Evolutionary conservation across 371 early-diverging fungal species (phyloP).

Genomic region (Mucor piriformis): DNA sequence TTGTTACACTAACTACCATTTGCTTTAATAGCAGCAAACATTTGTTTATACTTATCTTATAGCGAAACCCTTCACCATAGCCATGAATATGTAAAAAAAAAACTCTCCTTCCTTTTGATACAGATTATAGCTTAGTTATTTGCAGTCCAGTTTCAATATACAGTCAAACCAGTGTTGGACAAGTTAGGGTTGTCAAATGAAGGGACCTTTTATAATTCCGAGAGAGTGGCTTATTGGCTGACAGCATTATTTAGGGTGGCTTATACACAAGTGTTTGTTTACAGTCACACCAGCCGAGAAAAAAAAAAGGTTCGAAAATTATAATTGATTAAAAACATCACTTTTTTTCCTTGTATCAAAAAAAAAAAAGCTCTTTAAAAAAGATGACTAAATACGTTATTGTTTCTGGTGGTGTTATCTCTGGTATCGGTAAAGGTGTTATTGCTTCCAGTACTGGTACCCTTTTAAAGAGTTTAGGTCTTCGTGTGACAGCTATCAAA

Average conservation of each 20-base stretch:
- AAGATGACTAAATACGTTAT: slow-evolving; percentile 91
- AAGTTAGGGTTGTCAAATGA: too few species aligned
- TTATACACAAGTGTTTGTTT: background rate
- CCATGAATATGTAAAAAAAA: too few species aligned
- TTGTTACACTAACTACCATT: too few species aligned
- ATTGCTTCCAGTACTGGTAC: slow-evolving; percentile 98
- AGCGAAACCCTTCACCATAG: too few species aligned
- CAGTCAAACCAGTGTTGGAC: too few species aligned
- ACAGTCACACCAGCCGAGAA: background rate
- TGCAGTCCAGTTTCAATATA: too few species aligned
- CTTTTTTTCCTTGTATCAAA: background rate
- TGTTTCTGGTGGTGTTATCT: slow-evolving; percentile 98
- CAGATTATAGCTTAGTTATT: too few species aligned
- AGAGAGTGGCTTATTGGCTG: background rate
- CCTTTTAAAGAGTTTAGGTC: slow-evolving; percentile 92
- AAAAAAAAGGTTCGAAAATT: slow-evolving; percentile 1
- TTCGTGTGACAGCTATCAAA: slow-evolving; percentile 98
- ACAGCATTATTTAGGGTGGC: background rate
- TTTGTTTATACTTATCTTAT: too few species aligned
- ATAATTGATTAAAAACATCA: background rate
- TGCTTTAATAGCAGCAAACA: too few species aligned
- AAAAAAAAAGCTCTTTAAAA: background rate
- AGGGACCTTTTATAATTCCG: background rate
- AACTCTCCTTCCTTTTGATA: too few species aligned
- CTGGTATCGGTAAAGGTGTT: slow-evolving; percentile 99